Evolutionary conservation across 495 filamentous ascomycete genomes (phyloP).

Genomic region (Glonium stellatum): DNA sequence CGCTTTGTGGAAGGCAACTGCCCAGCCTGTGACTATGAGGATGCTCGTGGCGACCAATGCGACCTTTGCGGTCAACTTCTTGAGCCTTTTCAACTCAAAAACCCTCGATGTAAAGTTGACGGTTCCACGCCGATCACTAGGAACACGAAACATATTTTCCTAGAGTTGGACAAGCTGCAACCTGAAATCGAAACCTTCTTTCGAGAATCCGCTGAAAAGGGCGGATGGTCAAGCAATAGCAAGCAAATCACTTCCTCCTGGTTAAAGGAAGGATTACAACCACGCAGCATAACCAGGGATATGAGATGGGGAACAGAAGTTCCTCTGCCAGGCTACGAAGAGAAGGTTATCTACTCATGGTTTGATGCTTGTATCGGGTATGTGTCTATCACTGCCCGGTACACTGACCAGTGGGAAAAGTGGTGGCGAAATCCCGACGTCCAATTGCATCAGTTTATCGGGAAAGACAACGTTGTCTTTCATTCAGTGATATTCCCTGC

Average conservation of each 20-base stretch:
- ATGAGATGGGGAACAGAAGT: slow-evolving; percentile 81
- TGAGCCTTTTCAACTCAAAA: slow-evolving; percentile 62
- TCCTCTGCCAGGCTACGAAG: slow-evolving; percentile 49
- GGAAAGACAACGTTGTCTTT: slow-evolving; percentile 95
- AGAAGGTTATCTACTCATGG: slow-evolving; percentile 95
- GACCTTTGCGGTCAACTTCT: slow-evolving; percentile 73
- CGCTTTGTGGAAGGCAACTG: slow-evolving; percentile 88
- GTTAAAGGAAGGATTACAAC: slow-evolving; percentile 74
- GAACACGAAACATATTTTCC: slow-evolving; percentile 66
- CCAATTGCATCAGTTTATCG: slow-evolving; percentile 92
- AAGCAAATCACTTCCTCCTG: slow-evolving; percentile 53
- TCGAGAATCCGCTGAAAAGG: slow-evolving; percentile 49
- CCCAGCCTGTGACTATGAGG: slow-evolving; percentile 68
- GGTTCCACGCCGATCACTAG: slow-evolving; percentile 67
- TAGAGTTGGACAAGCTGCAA: slow-evolving; percentile 73
- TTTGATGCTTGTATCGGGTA: slow-evolving; percentile 98
- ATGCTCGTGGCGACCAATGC: slow-evolving; percentile 80
- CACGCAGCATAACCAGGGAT: slow-evolving; percentile 84
- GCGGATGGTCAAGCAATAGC: slow-evolving; percentile 75
- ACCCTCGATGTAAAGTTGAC: slow-evolving; percentile 71
- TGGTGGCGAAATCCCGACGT: slow-evolving; percentile 96
- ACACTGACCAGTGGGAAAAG: slow-evolving; percentile 83
- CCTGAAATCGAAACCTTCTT: slow-evolving; percentile 66
- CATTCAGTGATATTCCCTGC: slow-evolving; percentile 93
- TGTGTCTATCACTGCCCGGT: slow-evolving; percentile 87